phyloP scores from a whole-genome alignment of 371 early-diverging fungal species.

The Lichtheimia ornata region DNA sequence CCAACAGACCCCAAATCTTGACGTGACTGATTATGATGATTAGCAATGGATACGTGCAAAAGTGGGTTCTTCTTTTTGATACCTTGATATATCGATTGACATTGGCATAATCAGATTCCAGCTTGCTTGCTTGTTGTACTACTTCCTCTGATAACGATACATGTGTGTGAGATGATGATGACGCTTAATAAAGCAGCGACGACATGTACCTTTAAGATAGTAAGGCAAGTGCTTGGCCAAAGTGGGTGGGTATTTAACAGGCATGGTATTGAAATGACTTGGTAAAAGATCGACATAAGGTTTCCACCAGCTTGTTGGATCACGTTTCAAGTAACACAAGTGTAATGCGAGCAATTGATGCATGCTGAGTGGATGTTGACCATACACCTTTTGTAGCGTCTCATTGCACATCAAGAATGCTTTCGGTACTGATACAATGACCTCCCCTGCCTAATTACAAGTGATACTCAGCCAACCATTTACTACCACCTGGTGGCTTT shows the following conservation, averaged over 20 bases:
- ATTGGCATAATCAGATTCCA: conserved; percentile 43
- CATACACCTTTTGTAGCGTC: conserved; percentile 31
- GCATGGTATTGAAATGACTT: conserved; percentile 62
- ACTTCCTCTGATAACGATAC: conserved; percentile 31
- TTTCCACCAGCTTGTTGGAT: conserved; percentile 55
- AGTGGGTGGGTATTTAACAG: conserved; percentile 50
- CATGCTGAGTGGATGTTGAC: conserved; percentile 41
- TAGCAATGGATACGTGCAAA: too few species aligned
- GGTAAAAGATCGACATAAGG: conserved; percentile 56
- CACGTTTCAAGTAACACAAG: conserved; percentile 38
- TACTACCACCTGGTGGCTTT: neutral
- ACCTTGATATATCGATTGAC: conserved; percentile 45
- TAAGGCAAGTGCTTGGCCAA: conserved; percentile 42
- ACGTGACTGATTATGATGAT: conserved; percentile 12
- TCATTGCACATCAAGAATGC: conserved; percentile 50
- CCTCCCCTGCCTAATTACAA: conserved; percentile 48
- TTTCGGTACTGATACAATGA: conserved; percentile 60
- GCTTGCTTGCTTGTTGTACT: conserved; percentile 47
- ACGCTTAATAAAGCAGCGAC: neutral
- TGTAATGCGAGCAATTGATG: conserved; percentile 59
- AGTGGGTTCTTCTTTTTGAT: too few species aligned
- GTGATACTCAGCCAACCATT: neutral
- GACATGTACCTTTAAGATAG: conserved; percentile 34
- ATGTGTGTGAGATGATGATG: neutral
- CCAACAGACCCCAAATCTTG: conserved; percentile 18